Conservation (phyloP, 2,329 filamentous ascomycete species). For the Trichoderma guizhouense region DNA sequence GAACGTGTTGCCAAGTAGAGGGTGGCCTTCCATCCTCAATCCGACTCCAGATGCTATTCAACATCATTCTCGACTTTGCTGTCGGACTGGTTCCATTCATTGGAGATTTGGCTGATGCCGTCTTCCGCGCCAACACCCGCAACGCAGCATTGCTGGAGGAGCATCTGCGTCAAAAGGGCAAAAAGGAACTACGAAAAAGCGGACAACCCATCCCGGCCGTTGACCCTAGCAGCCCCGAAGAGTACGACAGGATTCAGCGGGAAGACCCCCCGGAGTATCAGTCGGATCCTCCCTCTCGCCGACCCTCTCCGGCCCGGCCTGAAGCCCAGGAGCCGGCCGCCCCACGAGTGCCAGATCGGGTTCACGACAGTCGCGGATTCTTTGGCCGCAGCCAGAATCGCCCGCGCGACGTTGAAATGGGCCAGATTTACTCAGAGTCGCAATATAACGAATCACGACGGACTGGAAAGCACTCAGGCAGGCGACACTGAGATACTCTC, state of each 20-base stretch:
- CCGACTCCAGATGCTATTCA: conserved; percentile 71
- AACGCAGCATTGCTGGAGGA: conserved; percentile 69
- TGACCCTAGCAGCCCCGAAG: conserved; percentile 52
- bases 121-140: conserved; percentile 71
- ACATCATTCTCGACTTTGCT: conserved; percentile 70
- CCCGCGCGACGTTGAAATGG: conserved; percentile 32
- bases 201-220: conserved; percentile 45
- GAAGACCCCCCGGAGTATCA: conserved; percentile 29
- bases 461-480: conserved; percentile 9
- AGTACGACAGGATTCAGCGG: conserved; percentile 44
- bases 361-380: conserved; percentile 25
- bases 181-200: conserved; percentile 48
- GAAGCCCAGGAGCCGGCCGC: conserved; percentile 2
- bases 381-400: conserved; percentile 31
- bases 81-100: conserved; percentile 72
- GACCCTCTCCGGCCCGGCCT: conserved; percentile 23
- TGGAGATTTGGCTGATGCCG: conserved; percentile 71
- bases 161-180: conserved; percentile 65
- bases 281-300: conserved; percentile 27
- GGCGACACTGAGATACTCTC: background rate
- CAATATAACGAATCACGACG: background rate
- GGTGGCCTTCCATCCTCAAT: conserved; percentile 66
- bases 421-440: conserved; percentile 19
- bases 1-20: conserved; percentile 68
- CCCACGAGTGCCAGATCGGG: conserved; percentile 29